Evolutionary conservation across 331 rosid genomes (phyloP), one percentile per base, ranked within the genome.

Genomic region (Rosa hybrid): DNA sequence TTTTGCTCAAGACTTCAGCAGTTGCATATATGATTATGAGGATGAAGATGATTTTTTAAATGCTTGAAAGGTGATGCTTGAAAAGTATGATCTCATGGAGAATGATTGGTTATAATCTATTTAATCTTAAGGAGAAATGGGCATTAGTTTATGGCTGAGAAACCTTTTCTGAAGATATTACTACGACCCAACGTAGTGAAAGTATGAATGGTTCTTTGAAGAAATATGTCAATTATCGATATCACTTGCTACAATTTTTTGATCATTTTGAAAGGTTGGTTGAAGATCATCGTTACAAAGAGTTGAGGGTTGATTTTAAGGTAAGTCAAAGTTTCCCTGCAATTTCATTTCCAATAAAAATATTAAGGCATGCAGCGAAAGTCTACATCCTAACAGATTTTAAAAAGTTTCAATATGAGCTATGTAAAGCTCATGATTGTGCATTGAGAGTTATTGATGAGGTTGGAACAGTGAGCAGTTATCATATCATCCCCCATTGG

Each of bases 351-450:
- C 11, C n/a, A n/a, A n/a, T n/a, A n/a, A n/a, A n/a, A 44, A 57
- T 75, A 11, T 57, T 41, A 21, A 57, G 60, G 13, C 70, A 75
- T 11, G 79, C 54, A 39, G 6, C 38, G 17, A 3, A 8, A 0
- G 18, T 70, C 39, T 41, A 78, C 44, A 69, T 59, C 7, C 25
- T 0, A 6, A 12, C 10, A 39, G 2, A 17, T 21, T 41, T 76
- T 11, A 12, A 9, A 48, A 48, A 48, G 53, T 48, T 48, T 2
- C 53, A 48, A 48, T 48, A 8, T 48, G 7, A 77, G 2, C 10
- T 77, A 64, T 46, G 62, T 46, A 46, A 53, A 30, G 48, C 63
- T 45, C 6, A 30, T 45, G 73, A 46, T 77, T 64, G 80, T 64
- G 25, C 3, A 8, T 12, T 10, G 20, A 30, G 46, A 5, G 1